Base-by-base conservation (phyloP, 208 protist genomes). In the Leptomonas pyrrhocoris region DNA sequence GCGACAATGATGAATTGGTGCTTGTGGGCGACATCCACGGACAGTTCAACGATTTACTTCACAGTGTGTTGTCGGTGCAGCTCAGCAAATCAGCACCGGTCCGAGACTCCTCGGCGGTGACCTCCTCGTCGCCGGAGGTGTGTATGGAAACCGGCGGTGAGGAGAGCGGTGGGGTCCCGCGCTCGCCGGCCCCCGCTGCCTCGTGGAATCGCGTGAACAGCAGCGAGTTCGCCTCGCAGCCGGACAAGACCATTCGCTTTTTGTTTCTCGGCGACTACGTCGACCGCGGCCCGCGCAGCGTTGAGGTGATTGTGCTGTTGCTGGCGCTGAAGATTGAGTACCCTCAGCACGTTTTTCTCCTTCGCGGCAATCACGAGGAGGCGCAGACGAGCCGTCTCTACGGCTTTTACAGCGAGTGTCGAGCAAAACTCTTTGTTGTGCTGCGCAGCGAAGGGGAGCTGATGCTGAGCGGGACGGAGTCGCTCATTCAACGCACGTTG, bases 181-280 rank as follows among this genome's bases (percentile, higher is more conserved):
- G 51, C 25, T 68, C 63, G 2, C 19, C 49, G 23, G 53, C 62
- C 0, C 8, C 30, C 5, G 13, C 62, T 9, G 49, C 21, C 0
- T n/a, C 45, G 57, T 60, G 43, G 40, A 42, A 42, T 25, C 48
- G 34, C 40, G 53, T 65, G 19, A 38, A 78, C 42, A 40, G 25
- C 30, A 50, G 40, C 54, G 69, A 61, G n/a, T 56, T 68, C 15
- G 13, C 0, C 31, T 55, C 25, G 9, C 43, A 50, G n/a, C 18
- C 55, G 2, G 56, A 43, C 30, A 78, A 75, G 67, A 80, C 68
- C 21, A 79, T 79, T 28, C 84, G 85, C 16, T 97, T 98, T 74
- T 81, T 99, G n/a, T 99, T 99, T 77, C 89, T 99, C 46, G 97
- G 98, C 38, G 97, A 99, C 74, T 99, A 98, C 73, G 98, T 99